Evolutionary conservation across 495 filamentous ascomycete species (phyloP).

Genomic region (Alectoria sarmentosa): DNA sequence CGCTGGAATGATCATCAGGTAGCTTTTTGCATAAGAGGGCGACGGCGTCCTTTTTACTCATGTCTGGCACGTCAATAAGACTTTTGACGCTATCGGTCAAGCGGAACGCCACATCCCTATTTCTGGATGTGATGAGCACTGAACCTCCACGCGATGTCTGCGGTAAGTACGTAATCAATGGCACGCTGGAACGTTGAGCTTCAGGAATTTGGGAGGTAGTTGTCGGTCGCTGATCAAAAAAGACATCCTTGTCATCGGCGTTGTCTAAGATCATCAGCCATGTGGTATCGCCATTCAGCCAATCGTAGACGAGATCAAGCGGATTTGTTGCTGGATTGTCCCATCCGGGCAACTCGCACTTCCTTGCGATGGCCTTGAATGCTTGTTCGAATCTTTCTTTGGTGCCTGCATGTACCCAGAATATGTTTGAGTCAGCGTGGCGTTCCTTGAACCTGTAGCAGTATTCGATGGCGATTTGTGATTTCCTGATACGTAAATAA

Average conservation of each 20-base stretch:
- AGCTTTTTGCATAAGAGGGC: background rate
- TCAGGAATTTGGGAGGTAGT: background rate
- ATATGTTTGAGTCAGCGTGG: background rate
- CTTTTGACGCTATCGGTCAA: background rate
- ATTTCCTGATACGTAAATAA: background rate
- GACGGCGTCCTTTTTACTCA: background rate
- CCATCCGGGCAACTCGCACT: background rate
- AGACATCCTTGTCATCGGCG: conserved; percentile 3
- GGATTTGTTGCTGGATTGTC: background rate
- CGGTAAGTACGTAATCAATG: background rate
- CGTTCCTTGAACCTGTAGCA: background rate
- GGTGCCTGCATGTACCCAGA: conserved; percentile 12
- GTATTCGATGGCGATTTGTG: background rate
- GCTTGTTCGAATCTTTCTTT: conserved; percentile 11
- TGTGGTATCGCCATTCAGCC: background rate
- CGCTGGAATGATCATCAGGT: background rate
- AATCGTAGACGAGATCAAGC: conserved; percentile 3
- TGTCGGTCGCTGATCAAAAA: background rate
- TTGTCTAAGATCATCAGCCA: conserved; percentile 13
- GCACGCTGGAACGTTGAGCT: no score
- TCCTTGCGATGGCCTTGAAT: conserved; percentile 5
- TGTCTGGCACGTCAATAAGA: background rate
- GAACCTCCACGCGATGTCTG: background rate
- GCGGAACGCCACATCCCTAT: background rate
- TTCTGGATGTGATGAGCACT: conserved; percentile 3